Conservation (phyloP, 1,284 basidiomycete species). For the Sparassis latifolia region DNA sequence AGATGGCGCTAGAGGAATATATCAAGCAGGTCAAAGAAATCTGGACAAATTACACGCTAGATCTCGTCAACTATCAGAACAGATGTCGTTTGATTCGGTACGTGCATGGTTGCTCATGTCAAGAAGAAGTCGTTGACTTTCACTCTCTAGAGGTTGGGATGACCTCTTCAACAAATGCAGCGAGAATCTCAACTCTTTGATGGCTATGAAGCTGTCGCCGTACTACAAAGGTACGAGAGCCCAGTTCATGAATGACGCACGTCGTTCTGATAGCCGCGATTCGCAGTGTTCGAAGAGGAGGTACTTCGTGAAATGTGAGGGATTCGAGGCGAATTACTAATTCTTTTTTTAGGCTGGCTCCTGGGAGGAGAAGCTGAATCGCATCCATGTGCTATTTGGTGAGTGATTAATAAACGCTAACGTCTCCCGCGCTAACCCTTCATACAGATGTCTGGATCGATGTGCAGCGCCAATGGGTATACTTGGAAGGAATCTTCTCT, state of each 20-base stretch:
- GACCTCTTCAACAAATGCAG: slow-evolving; percentile 95
- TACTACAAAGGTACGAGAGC: slow-evolving; percentile 78
- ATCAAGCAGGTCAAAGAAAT: slow-evolving; percentile 94
- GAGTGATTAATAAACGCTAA: slow-evolving; percentile 14
- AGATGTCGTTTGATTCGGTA: slow-evolving; percentile 93
- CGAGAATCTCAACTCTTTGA: slow-evolving; percentile 93
- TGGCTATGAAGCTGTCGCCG: slow-evolving; percentile 95
- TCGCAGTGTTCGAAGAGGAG: slow-evolving; percentile 86
- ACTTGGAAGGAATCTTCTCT: slow-evolving; percentile 98
- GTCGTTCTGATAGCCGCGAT: background rate
- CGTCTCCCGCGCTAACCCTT: background rate
- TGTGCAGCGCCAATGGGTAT: slow-evolving; percentile 99
- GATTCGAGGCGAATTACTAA: background rate
- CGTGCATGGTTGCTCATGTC: slow-evolving; percentile 9
- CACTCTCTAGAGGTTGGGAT: slow-evolving; percentile 81
- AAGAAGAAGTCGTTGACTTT: background rate
- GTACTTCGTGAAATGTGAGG: too few species aligned
- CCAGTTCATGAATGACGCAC: background rate
- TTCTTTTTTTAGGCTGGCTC: slow-evolving; percentile 55
- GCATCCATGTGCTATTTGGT: slow-evolving; percentile 95
- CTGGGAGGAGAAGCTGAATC: slow-evolving; percentile 94
- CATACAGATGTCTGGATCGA: slow-evolving; percentile 93
- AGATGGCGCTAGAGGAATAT: slow-evolving; percentile 94
- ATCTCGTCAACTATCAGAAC: slow-evolving; percentile 98
- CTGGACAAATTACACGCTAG: slow-evolving; percentile 95